Evolutionary conservation across 1,139 yeast genomes (phyloP).

Genomic region (Yamadazyma kanchanaburiensis): DNA sequence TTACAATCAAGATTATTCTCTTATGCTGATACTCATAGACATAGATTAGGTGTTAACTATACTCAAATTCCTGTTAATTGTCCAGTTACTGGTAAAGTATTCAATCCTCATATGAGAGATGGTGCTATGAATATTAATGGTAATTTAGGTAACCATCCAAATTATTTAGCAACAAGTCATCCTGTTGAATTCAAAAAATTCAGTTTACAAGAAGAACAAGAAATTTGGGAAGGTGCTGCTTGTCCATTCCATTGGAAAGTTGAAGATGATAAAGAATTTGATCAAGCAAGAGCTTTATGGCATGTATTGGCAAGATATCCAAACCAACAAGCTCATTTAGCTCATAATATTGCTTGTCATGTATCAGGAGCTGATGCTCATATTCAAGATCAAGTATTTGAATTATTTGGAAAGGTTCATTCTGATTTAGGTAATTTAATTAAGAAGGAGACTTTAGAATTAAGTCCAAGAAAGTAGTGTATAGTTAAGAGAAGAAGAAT

Average conservation of each 20-base stretch:
- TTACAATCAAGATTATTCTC: slow-evolving; percentile 82
- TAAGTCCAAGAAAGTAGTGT: slow-evolving; percentile 49
- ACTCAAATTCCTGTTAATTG: slow-evolving; percentile 73
- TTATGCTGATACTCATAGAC: slow-evolving; percentile 78
- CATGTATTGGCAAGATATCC: slow-evolving; percentile 70
- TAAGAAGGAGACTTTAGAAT: slow-evolving; percentile 57
- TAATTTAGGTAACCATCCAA: slow-evolving; percentile 83
- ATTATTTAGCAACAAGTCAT: slow-evolving; percentile 61
- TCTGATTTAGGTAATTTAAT: slow-evolving; percentile 57
- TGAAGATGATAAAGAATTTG: slow-evolving; percentile 65
- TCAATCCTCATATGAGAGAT: slow-evolving; percentile 74
- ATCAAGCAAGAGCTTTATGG: slow-evolving; percentile 65
- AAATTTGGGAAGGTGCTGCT: slow-evolving; percentile 86
- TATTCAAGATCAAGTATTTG: slow-evolving; percentile 78
- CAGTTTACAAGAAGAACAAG: slow-evolving; percentile 61
- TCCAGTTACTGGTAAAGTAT: slow-evolving; percentile 48
- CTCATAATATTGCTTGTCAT: slow-evolving; percentile 81
- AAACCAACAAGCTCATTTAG: slow-evolving; percentile 79
- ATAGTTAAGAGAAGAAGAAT: too few relatives aligned
- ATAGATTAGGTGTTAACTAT: slow-evolving; percentile 64
- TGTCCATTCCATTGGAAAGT: slow-evolving; percentile 81
- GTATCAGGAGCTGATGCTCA: slow-evolving; percentile 65
- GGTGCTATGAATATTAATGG: slow-evolving; percentile 84
- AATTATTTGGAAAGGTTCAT: slow-evolving; percentile 71
- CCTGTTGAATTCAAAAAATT: slow-evolving; percentile 50